Percentiles rank a stretch among this genome's conserved stretches.
These are phyloP conservation scores for Pseudocercospora crystallina DNA, from an alignment of 2,329 filamentous ascomycete species.

Conservation along the genomic window DNA sequence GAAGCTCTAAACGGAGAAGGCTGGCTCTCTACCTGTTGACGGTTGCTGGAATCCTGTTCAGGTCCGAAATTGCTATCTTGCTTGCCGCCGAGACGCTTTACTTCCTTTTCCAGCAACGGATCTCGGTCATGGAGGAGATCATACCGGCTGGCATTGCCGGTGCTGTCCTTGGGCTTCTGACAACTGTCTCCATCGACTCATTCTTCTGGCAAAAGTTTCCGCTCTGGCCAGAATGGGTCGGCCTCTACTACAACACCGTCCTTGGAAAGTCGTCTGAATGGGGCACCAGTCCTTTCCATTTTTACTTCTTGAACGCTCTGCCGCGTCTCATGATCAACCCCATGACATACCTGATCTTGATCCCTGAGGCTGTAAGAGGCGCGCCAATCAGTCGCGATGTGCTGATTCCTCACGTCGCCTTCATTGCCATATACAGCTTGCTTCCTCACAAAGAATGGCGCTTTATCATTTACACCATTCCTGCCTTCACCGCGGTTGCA, in stretches of 20 bases:
- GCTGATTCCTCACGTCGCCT: conserved; percentile 67
- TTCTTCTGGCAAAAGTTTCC: conserved; percentile 82
- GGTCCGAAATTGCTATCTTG: conserved; percentile 82
- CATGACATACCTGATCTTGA: conserved; percentile 54
- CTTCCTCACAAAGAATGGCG: conserved; percentile 96
- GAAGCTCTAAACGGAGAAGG: conserved; percentile 53
- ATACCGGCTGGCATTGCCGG: conserved; percentile 66
- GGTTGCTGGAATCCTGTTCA: conserved; percentile 78
- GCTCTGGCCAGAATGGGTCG: conserved; percentile 86
- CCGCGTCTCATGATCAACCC: conserved; percentile 86
- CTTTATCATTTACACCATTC: conserved; percentile 87
- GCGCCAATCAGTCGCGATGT: conserved; percentile 50
- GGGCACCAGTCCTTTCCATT: conserved; percentile 83
- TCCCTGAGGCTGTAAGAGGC: conserved; percentile 55
- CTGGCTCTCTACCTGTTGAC: conserved; percentile 74
- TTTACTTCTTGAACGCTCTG: conserved; percentile 79
- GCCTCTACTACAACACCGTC: conserved; percentile 89
- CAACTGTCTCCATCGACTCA: conserved; percentile 78
- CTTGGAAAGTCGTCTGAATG: conserved; percentile 80
- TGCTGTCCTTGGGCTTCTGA: conserved; percentile 62
- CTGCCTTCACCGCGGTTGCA: conserved; percentile 74
- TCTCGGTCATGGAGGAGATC: conserved; percentile 58
- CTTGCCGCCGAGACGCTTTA: conserved; percentile 67
- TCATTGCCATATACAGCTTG: conserved; percentile 76
- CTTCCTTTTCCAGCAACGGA: conserved; percentile 58